Base-by-base conservation (phyloP, 257 asterid species). In the Penstemon newberryi region DNA sequence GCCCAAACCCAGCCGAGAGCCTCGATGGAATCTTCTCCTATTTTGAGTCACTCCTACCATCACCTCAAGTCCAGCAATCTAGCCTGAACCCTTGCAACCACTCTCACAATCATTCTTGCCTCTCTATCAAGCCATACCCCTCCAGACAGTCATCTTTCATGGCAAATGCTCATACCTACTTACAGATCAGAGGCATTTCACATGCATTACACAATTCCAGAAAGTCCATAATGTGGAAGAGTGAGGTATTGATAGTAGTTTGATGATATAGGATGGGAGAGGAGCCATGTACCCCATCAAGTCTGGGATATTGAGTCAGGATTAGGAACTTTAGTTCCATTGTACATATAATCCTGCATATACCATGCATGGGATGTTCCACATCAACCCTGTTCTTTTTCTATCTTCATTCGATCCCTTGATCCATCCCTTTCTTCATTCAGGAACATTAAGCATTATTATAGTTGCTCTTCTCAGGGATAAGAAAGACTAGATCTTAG, bases 81-180 rank as follows among this genome's bases (percentile, higher is more conserved):
- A 36, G 18, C 51, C 39, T 33, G 33, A 25, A 8, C 41, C 38
- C 12, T 12, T 9, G 10, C 61, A 10, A 1, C 50, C 39, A 15
- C n/a, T 51, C 53, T 54, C 39, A 37, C 10, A 7, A 39, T 44
- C 46, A 37, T 38, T 5, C 65, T 54, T 0, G 15, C 70, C 42
- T 53, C 66, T 47, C 13, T 71, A 11, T 7, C 58, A 7, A 62
- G 46, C 69, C 25, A 40, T 50, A 37, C 10, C n/a, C 51, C 38
- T 56, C 33, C 33, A 25, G 18, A 44, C 10, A 25, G 38, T 36
- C 56, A 49, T 52, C 52, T 62, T 47, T 10, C 49, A 38, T 54
- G 49, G 57, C 42, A 54, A 65, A 52, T 62, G 36, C 6, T 25
- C 57, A 37, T 6, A 39, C 33, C 33, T 37, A 6, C 59, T 10